phyloP scores from a whole-genome alignment of 805 yeast genomes.

The Tetrapisispora nanseiensis region DNA sequence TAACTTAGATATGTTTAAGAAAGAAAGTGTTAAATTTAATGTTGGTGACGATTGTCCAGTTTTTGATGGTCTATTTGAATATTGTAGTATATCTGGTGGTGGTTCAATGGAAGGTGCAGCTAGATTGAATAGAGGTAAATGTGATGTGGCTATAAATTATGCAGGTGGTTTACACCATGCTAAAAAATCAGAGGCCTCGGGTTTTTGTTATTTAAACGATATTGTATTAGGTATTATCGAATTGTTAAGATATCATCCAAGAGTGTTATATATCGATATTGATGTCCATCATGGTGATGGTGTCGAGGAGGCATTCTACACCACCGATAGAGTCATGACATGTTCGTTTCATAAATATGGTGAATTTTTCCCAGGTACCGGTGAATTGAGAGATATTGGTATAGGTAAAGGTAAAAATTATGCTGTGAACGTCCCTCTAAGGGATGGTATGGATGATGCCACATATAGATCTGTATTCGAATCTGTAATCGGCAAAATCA shows the following conservation, averaged over 20 bases:
- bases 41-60: conserved; percentile 94
- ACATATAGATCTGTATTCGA: conserved; percentile 67
- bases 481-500: conserved; percentile 81
- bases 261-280: conserved; percentile 88
- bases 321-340: conserved; percentile 93
- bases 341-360: conserved; percentile 94
- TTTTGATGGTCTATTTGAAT: conserved; percentile 90
- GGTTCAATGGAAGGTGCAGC: conserved; percentile 91
- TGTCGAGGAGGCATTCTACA: conserved; percentile 92
- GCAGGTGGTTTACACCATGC: conserved; percentile 97
- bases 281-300: conserved; percentile 98
- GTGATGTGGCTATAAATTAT: conserved; percentile 93
- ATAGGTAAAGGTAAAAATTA: conserved; percentile 82
- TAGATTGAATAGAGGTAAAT: conserved; percentile 71
- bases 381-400: conserved; percentile 82
- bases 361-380: conserved; percentile 95
- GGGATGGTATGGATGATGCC: conserved; percentile 94
- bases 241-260: conserved; percentile 76
- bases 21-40: conserved; percentile 81
- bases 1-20: conserved; percentile 74
- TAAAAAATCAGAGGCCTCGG: conserved; percentile 86
- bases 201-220: conserved; percentile 92
- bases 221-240: conserved; percentile 84
- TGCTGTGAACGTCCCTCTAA: conserved; percentile 81
- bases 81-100: conserved; percentile 81